These are phyloP conservation scores for Monilinia polystroma DNA, from an alignment of 2,329 filamentous ascomycete species.

Conservation along the genomic window DNA sequence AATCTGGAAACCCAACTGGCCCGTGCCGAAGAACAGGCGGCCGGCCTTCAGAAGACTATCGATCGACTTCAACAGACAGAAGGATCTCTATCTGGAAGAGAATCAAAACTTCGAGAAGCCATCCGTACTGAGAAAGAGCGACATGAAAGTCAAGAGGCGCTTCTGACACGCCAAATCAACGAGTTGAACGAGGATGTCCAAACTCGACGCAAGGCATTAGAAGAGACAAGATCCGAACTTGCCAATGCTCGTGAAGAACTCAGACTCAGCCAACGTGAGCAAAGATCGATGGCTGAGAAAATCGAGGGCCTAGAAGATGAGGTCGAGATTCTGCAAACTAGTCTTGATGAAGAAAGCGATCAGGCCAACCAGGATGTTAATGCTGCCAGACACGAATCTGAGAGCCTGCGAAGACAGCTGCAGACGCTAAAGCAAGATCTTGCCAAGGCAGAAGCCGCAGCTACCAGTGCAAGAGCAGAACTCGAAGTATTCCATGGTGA, in stretches of 20 bases:
- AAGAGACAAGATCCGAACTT: constrained; percentile 64
- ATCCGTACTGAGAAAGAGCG: constrained; percentile 70
- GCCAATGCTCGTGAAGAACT: constrained; percentile 67
- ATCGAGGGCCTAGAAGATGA: constrained; percentile 71
- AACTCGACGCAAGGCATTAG: constrained; percentile 62
- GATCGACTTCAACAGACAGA: constrained; percentile 68
- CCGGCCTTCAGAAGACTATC: constrained; percentile 67
- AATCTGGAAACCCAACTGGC: constrained; percentile 64
- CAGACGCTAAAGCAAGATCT: constrained; percentile 40
- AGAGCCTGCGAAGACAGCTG: constrained; percentile 48
- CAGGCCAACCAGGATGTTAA: constrained; percentile 52
- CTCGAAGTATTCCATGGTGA: constrained; percentile 39
- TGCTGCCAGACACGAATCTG: constrained; percentile 45
- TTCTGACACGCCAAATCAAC: constrained; percentile 70
- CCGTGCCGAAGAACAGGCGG: constrained; percentile 65
- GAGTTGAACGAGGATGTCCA: constrained; percentile 71
- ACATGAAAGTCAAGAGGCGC: constrained; percentile 68
- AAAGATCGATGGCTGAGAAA: constrained; percentile 62
- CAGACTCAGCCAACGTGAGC: constrained; percentile 63
- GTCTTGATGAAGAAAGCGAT: constrained; percentile 58
- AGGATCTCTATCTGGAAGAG: constrained; percentile 65
- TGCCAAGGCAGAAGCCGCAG: constrained; percentile 35
- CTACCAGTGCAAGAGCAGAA: constrained; percentile 36
- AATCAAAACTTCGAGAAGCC: constrained; percentile 64
- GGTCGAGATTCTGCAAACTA: constrained; percentile 67